Evolutionary conservation across 2,329 filamentous ascomycete genomes (phyloP).

Genomic region (Rhytidhysteron rufulum): DNA sequence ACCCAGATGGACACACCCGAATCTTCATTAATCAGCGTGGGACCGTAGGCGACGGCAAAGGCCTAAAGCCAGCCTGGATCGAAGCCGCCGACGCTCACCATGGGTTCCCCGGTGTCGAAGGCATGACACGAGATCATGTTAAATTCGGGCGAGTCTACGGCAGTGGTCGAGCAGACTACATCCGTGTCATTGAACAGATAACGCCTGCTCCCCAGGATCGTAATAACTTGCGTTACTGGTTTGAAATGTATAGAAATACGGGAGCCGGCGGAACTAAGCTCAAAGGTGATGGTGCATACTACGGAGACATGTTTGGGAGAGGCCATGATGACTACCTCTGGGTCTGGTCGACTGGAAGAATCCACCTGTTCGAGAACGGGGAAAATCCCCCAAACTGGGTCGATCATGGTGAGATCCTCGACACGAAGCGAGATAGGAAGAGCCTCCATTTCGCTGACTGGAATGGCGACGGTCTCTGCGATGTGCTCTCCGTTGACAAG

Average conservation of each 20-base stretch:
- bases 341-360: conserved; percentile 6
- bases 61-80: conserved; percentile 11
- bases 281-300: conserved; percentile 24
- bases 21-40: conserved; percentile 18
- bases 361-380: conserved; percentile 8
- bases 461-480: conserved; percentile 35
- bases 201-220: too few relatives aligned
- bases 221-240: too few relatives aligned
- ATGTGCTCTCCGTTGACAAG: conserved; percentile 29
- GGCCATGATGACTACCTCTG: conserved; percentile 16
- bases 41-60: conserved; percentile 5
- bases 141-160: conserved; percentile 23
- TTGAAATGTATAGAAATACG: conserved; percentile 17
- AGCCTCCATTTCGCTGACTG: conserved; percentile 35
- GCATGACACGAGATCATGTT: conserved; percentile 9
- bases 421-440: conserved; percentile 17
- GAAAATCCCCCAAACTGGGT: conserved; percentile 10
- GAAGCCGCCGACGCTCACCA: conserved; percentile 1
- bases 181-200: conserved; percentile 14
- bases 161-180: conserved; percentile 11
- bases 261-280: conserved; percentile 17
- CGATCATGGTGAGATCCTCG: conserved; percentile 9
- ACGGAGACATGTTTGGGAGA: conserved; percentile 27
- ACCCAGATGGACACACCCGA: conserved; percentile 5
- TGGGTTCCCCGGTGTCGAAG: conserved; percentile 4